Base-by-base conservation (phyloP, 2,329 filamentous ascomycete species). In the Neonectria sp. region DNA sequence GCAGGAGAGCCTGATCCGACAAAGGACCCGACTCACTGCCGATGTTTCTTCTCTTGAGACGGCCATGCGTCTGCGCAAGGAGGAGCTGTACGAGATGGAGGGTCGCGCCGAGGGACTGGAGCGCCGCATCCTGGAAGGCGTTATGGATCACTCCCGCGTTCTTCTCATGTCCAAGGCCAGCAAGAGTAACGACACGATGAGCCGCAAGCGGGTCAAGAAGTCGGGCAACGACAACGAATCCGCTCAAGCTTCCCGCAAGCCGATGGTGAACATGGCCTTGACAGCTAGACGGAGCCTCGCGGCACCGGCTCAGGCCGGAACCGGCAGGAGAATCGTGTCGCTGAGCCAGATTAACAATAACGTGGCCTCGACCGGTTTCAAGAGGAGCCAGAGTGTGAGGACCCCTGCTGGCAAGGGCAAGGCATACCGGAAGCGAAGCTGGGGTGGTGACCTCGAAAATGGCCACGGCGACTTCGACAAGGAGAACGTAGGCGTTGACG, bases 101-200 rank as follows among this genome's bases (percentile, higher is more conserved):
- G 85, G 88, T 12, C 93, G 95, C 69, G 96, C 95, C 3, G 95
- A 98, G 79, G 89, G 90, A 4, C 86, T 99, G 27, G 96, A 99
- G 82, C 93, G 95, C 59, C 91, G 96, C 29, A 97, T 99, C 73
- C 84, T 99, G 35, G 95, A 98, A 72, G 95, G 95, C 29, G 94
- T 98, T 69, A 97, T 99, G 83, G 95, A 98, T 75, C 95, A 98
- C 79, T 98, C 95, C 24, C 92, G 95, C 7, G 91, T 95, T 29
- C 86, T 98, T n/a, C 88, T 98, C 65, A 93, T 96, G 84, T 86
- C 90, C 72, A 92, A 93, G 82, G 83, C 88, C 4, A 83, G 80
- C 72, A 85, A 84, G 73, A 82, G 82, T 12, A 81, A 84, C 12
- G 88, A 90, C 60, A 82, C 84, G 67, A 90, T 90, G 88, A 89